Base-by-base conservation (phyloP, 129 eudicot species). In the Sambucus nigra region DNA sequence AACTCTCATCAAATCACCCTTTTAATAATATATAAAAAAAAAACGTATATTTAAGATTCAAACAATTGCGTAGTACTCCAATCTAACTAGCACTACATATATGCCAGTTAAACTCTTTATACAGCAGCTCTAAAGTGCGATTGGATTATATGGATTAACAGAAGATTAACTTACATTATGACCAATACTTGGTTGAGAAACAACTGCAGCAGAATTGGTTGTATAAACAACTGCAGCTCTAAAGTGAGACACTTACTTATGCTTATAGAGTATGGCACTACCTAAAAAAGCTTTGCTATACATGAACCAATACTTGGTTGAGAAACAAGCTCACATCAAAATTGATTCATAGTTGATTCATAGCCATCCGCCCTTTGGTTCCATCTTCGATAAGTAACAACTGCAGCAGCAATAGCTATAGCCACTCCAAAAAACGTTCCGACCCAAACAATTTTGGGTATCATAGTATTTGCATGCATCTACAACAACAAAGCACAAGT, bases 391-490 rank as follows among this genome's bases (percentile, higher is more conserved):
- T 76, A 65, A 55, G 51, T 54, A 61, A 65, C 67, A 11, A 61
- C 53, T 18, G n/a, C 67, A 47, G 71, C 72, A 19, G 73, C 61
- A 20, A 55, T 21, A 41, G 38, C 61, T 60, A 76, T 38, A 22
- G 69, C 73, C 20, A 65, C 61, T 42, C 70, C 81, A 51, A 76
- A 70, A 44, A 61, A 35, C 11, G 46, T 57, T 20, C 35, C 50
- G 21, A 68, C 73, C 81, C 81, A 76, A 17, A 66, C 35, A 51
- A 55, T 28, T 23, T 23, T 55, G 0, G 72, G 69, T 17, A 65
- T 25, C 7, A 0, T 17, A 1, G 65, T 26, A 28, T 66, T 51
- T 21, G 47, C 25, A 17, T 61, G 54, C 49, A 31, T 66, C 77
- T 70, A 62, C 11, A 40, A 1, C 52, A 72, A 63, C 33, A 53